Conservation (phyloP, 2,329 filamentous ascomycete species). For the Ceratocystis alfenasii region DNA sequence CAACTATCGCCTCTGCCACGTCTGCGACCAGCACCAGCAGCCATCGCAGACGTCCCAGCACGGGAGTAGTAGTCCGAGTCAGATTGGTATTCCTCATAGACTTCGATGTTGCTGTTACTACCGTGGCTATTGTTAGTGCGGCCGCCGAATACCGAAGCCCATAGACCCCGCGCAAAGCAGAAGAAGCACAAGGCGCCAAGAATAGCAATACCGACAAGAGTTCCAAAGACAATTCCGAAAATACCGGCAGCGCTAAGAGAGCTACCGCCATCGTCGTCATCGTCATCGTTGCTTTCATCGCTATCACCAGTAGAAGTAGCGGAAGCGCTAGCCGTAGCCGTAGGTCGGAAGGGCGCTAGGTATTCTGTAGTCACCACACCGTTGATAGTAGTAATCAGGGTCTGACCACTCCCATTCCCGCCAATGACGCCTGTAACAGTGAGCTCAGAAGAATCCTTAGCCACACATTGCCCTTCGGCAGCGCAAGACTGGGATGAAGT, state of each 20-base stretch:
- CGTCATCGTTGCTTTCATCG: constrained; percentile 34
- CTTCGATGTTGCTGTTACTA: constrained; percentile 38
- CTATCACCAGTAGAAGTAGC: constrained; percentile 37
- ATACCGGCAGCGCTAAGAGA: constrained; percentile 60
- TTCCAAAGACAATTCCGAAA: constrained; percentile 68
- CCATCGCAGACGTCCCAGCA: constrained; percentile 24
- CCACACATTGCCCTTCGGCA: constrained; percentile 44
- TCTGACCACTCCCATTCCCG: constrained; percentile 28
- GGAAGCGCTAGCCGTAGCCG: constrained; percentile 41
- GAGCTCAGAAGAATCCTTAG: constrained; percentile 36
- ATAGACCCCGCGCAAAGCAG: constrained; percentile 54
- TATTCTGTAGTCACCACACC: constrained; percentile 44
- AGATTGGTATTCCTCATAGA: constrained; percentile 37
- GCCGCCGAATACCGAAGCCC: constrained; percentile 52
- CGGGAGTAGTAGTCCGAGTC: constrained; percentile 23
- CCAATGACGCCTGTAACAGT: constrained; percentile 27
- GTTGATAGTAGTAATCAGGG: constrained; percentile 36
- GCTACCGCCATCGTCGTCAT: constrained; percentile 29
- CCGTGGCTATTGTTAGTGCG: background rate
- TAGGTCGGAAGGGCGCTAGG: constrained; percentile 41
- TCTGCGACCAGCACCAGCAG: constrained; percentile 17
- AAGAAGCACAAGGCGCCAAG: constrained; percentile 63
- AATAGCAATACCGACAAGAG: constrained; percentile 53
- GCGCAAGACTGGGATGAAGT: constrained; percentile 57
- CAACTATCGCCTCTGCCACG: constrained; percentile 25